These are phyloP conservation scores for Fusarium aywerte DNA, from an alignment of 2,329 filamentous ascomycete species.

Conservation along the genomic window DNA sequence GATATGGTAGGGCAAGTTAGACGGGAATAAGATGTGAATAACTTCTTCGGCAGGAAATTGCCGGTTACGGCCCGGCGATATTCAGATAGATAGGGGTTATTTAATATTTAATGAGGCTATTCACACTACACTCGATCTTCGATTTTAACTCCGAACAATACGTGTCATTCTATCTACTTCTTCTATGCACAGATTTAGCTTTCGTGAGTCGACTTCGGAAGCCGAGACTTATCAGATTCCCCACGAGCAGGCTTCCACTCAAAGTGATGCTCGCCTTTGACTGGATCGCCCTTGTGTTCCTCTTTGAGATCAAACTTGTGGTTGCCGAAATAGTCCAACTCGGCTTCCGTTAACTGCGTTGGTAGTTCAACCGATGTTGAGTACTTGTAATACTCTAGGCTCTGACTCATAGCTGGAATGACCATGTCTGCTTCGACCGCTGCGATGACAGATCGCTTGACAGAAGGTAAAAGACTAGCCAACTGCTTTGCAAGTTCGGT, in stretches of 20 bases:
- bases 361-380: not conserved
- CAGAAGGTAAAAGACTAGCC: not conserved
- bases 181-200: not conserved
- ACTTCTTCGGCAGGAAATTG: constrained; percentile 10
- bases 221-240: not conserved
- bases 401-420: not conserved
- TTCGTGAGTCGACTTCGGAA: not conserved
- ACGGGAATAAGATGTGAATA: constrained; percentile 27
- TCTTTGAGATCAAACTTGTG: not conserved
- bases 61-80: constrained; percentile 17
- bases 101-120: not conserved
- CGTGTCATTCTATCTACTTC: not conserved
- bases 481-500: not conserved
- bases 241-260: not conserved
- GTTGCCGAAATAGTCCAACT: not conserved
- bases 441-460: not conserved
- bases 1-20: too few relatives aligned
- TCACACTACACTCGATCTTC: not conserved
- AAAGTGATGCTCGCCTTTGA: not conserved
- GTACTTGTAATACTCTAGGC: constrained; percentile 6
- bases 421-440: not conserved
- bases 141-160: not conserved
- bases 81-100: not conserved
- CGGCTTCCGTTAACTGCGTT: not conserved
- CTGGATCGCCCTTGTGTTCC: not conserved